Evolutionary conservation across 1,139 yeast species (phyloP), one percentile per base, ranked within the genome.

Genomic region (Hanseniaspora gamundiae): DNA sequence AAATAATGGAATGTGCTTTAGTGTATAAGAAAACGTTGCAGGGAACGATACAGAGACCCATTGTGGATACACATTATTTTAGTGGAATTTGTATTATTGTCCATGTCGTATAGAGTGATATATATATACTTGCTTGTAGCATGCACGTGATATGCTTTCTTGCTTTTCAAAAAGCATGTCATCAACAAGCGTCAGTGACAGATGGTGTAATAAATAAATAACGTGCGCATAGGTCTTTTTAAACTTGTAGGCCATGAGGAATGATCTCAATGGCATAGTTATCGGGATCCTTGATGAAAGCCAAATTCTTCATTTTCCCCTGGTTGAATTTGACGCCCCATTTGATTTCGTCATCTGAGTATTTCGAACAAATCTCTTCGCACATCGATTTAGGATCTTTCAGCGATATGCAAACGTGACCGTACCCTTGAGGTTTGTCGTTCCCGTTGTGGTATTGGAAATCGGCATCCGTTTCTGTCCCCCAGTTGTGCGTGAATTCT

Each of bases 401-500:
- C 48, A 79, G 76, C n/a, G 85, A 69, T 41, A 91, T 67, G 55
- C 94, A 84, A 48, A 84, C 72, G 65, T 88, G 95, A 31, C 94
- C 94, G 58, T 74, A 91, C 14, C 97, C 97, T 56, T 75, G 80
- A 16, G 81, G 78, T 38, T 76, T 71, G 19, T 78, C 79, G 61
- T 87, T 86, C 46, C 95, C 94, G 52, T 79, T 83, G 62, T 88
- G 94, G 65, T 91, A 91, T 44, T 68, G 61, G 65, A 86, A 84
- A 13, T 71, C 70, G 11, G 73, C 70, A 50, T 88, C 95, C 24
- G 67, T 58, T 60, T 91, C 98, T 16, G 97, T 84, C 26, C 97
- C 98, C 80, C 86, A 87, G 66, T 91, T 91, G 67, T 86, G 93
- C 40, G 97, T 88, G 58, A 91, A 70, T 65, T 91, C 98, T 44